Evolutionary conservation across 768 basidiomycete species (phyloP), one percentile per base, ranked within the genome.

Genomic region (Floccularia luteovirens): DNA sequence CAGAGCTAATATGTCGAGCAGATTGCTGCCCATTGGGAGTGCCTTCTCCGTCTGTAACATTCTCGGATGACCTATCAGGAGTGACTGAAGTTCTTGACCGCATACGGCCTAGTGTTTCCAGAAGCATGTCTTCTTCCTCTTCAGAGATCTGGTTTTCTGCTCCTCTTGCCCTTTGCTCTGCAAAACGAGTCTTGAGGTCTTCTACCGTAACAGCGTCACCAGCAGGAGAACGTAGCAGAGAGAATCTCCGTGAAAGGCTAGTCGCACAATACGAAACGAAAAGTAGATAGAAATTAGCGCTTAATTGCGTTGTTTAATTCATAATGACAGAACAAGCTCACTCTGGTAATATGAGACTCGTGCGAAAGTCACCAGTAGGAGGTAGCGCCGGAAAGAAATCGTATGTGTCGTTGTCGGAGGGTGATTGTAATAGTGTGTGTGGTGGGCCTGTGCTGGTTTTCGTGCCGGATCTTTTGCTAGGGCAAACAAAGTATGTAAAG

Each of bases 281-380:
- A 21, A 39, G 5, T 19, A 5, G 24, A 28, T 14, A 5, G 25
- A 39, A 24, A 6, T 25, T 24, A 36, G 31, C 30, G 23, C n/a
- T 25, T 13, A n/a, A 42, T 17, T 36, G 7, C 24, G 43, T 44
- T 48, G 11, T 30, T 34, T 36, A 45, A 39, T 27, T 34, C 32
- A n/a, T 13, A 11, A 14, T 10, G 16, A 32, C 8, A 37, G 5
- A 16, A 19, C 16, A 19, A 30, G 68, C 84, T 66, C 62, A 91
- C 89, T 83, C 85, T 57, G 86, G 86, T 36, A 91, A 63, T 51
- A 91, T 89, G 55, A 83, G 73, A 44, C 87, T 89, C 22, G 89
- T 88, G 52, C 89, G 82, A 66, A 91, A 91, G 60, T 88, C 78
- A 65, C 74, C 77, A 31, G 70, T 63, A 6, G 82, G 73, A 39